phyloP scores from a whole-genome alignment of 805 yeast genomes.

The Nakazawaea ishiwadae region DNA sequence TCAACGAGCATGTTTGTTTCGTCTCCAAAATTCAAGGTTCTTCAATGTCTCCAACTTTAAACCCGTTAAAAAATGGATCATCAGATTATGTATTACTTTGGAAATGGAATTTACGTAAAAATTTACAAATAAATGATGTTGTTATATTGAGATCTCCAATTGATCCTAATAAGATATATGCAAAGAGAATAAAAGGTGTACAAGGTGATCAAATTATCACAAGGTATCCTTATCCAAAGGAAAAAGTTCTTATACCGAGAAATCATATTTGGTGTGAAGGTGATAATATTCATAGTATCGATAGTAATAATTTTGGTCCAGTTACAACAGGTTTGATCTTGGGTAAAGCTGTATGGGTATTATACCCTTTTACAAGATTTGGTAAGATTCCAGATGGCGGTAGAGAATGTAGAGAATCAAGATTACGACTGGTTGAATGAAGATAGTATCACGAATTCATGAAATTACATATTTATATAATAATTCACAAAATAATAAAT shows the following conservation, averaged over 20 bases:
- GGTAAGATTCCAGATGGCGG: constrained; percentile 50
- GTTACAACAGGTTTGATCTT: constrained; percentile 73
- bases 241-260: constrained; percentile 58
- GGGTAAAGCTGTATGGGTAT: constrained; percentile 65
- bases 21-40: constrained; percentile 72
- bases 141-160: constrained; percentile 73
- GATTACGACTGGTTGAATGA: constrained; percentile 13
- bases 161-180: constrained; percentile 70
- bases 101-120: constrained; percentile 52
- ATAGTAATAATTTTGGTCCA: constrained; percentile 87
- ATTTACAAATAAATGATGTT: constrained; percentile 61
- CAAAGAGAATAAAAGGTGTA: constrained; percentile 74
- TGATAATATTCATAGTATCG: constrained; percentile 80
- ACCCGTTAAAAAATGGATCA: constrained; percentile 54
- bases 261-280: constrained; percentile 95
- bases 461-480: no score
- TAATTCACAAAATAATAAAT: background rate
- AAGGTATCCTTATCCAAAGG: constrained; percentile 62
- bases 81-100: constrained; percentile 64
- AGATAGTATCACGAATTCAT: no score
- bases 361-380: constrained; percentile 66
- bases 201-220: constrained; percentile 69
- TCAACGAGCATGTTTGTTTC: constrained; percentile 67
- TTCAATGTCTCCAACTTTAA: constrained; percentile 88
- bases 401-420: constrained; percentile 38